Percentiles rank a stretch among this genome's conserved stretches.
Conservation (phyloP, 2,329 filamentous ascomycete genomes). For the Colletotrichum musicola region DNA sequence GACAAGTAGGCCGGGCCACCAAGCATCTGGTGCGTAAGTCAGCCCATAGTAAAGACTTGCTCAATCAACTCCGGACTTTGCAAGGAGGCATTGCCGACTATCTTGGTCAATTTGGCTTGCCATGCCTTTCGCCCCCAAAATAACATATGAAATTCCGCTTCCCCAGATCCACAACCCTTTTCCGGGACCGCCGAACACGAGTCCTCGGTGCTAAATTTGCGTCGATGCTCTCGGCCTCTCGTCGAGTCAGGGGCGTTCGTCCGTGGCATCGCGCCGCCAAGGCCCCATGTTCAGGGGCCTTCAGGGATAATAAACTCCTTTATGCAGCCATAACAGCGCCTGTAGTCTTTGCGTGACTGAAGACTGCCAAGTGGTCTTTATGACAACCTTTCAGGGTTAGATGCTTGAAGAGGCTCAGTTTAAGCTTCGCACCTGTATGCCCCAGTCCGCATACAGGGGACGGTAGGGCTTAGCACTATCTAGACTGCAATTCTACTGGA, state of each 20-base stretch:
- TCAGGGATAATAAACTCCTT: not conserved
- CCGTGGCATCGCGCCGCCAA: not conserved
- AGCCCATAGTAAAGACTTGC: no score
- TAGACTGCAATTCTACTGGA: no score
- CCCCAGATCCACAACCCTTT: not conserved
- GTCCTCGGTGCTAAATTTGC: not conserved
- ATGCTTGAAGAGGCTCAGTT: not conserved
- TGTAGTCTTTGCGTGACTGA: no score
- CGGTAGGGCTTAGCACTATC: no score
- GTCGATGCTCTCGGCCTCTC: not conserved
- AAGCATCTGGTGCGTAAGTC: not conserved
- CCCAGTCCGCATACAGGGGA: no score
- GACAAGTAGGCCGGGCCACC: not conserved
- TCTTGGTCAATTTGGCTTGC: not conserved
- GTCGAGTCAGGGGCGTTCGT: constrained; percentile 11
- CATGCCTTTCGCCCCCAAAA: not conserved
- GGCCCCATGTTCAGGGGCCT: not conserved
- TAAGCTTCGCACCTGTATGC: not conserved
- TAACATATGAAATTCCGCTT: not conserved
- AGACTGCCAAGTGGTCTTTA: not conserved
- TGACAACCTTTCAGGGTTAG: not conserved
- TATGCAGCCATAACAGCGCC: not conserved
- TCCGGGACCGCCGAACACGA: not conserved
- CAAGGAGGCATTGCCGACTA: no score
- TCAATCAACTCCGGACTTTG: no score